Evolutionary conservation across 2,329 filamentous ascomycete genomes (phyloP), one percentile per base, ranked within the genome.

Genomic region (Plenodomus biglobosus): DNA sequence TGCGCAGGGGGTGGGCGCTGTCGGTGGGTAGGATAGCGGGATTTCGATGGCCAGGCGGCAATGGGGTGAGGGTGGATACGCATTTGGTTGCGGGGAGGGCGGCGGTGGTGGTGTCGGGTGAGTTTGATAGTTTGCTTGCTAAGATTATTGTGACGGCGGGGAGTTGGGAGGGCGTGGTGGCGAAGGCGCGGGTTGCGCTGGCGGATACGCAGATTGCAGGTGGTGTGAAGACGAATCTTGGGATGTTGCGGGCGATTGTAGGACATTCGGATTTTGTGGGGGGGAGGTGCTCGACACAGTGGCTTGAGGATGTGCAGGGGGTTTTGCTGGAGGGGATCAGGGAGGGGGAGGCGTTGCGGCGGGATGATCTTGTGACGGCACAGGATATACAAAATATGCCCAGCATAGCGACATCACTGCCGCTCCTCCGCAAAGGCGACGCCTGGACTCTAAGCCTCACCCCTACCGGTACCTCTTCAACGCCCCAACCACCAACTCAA

Each of bases 91-190:
- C n/a, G n/a, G 64, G 65, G 10, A 67, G 70, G 1, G 67, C 70
- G 1, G 63, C 73, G 0, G 68, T 75, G 0, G 64, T 81, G 3
- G 72, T 85, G 0, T 76, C 77, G 0, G 72, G 80, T 1, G 78
- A 83, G 30, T 85, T 83, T 54, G 82, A 85, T 63, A 81, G 78
- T 44, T 72, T 85, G 1, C 64, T 85, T 3, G 81, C 80, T 4
- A 85, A 85, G 52, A 71, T 85, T 47, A 80, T 85, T 30, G 68
- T 85, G 40, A 83, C 79, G 1, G 80, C 78, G 0, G 64, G 73
- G 0, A 77, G 70, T 7, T 85, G 81, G 80, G 58, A 72, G n/a
- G 75, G 74, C 11, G 74, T 72, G 0, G 74, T 85, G 1, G 60
- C 64, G 2, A 86, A 85, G 62, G 79, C 81, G 0, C 72, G 72